These are phyloP conservation scores for Brettanomyces naardenensis DNA, from an alignment of 805 yeast genomes.

Conservation along the genomic window DNA sequence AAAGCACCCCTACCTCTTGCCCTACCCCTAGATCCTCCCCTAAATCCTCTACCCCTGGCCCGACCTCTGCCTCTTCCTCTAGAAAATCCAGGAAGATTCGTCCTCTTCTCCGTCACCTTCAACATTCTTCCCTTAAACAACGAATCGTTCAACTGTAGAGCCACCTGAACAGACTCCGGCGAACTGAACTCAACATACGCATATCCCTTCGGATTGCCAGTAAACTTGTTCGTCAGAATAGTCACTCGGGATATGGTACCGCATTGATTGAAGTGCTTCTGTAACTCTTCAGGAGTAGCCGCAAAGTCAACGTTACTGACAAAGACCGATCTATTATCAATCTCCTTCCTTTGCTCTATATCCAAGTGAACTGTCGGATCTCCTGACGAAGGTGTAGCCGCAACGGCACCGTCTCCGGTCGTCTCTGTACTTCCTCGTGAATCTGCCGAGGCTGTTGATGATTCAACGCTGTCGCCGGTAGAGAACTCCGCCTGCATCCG, in stretches of 20 bases:
- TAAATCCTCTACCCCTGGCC: slow-evolving; percentile 19
- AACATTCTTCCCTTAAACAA: slow-evolving; percentile 61
- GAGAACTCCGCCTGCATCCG: slow-evolving; percentile 41
- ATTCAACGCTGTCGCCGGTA: slow-evolving; percentile 2
- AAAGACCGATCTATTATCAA: slow-evolving; percentile 71
- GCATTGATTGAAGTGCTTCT: slow-evolving; percentile 58
- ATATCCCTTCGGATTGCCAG: slow-evolving; percentile 82
- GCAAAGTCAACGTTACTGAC: slow-evolving; percentile 83
- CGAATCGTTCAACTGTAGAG: slow-evolving; percentile 56
- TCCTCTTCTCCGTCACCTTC: slow-evolving; percentile 71
- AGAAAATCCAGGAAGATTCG: slow-evolving; percentile 70
- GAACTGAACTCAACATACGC: slow-evolving; percentile 83
- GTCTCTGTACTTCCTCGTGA: neutral
- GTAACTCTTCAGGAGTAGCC: slow-evolving; percentile 72
- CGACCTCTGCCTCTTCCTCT: slow-evolving; percentile 25
- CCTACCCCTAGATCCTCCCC: slow-evolving; percentile 21
- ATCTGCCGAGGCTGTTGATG: neutral
- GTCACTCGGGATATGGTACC: slow-evolving; percentile 79
- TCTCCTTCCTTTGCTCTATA: slow-evolving; percentile 41
- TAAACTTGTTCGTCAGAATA: slow-evolving; percentile 59
- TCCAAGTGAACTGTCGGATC: slow-evolving; percentile 9
- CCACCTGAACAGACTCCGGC: slow-evolving; percentile 53
- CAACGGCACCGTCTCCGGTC: slow-evolving; percentile 3
- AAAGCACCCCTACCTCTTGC: slow-evolving; percentile 27
- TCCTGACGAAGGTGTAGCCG: slow-evolving; percentile 1